Percentiles rank a stretch among this genome's conserved stretches.
These are phyloP conservation scores for Wallacemonas rigidus DNA, from an alignment of 208 protist species.

Conservation along the genomic window DNA sequence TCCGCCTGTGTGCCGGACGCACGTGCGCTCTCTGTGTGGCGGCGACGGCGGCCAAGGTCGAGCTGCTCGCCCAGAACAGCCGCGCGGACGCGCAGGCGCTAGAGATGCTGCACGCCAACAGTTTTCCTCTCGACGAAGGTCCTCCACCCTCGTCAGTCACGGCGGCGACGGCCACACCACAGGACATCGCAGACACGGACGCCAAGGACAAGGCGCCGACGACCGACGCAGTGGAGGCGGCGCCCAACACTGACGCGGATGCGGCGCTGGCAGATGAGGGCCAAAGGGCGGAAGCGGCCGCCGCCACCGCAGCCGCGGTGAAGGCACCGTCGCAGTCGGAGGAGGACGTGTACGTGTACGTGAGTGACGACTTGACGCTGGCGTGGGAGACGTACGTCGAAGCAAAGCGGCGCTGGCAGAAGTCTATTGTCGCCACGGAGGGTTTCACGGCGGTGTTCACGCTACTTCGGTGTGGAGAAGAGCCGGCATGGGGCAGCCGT, in stretches of 20 bases:
- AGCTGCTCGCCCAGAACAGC: conserved; percentile 24
- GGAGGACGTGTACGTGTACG: conserved; percentile 34
- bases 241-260: neutral
- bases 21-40: conserved; percentile 49
- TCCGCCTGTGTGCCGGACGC: conserved; percentile 30
- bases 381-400: conserved; percentile 52
- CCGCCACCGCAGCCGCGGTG: neutral
- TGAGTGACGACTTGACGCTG: conserved; percentile 48
- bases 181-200: neutral
- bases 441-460: conserved; percentile 60
- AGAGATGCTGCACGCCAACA: conserved; percentile 17
- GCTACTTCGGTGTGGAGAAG: conserved; percentile 22
- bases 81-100: conserved; percentile 44
- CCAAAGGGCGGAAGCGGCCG: neutral
- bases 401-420: conserved; percentile 27
- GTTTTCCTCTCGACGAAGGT: conserved; percentile 1
- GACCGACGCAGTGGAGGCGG: neutral
- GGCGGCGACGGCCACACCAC: neutral
- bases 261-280: neutral
- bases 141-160: conserved; percentile 6
- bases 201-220: neutral
- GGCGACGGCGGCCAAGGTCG: conserved; percentile 41
- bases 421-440: conserved; percentile 36
- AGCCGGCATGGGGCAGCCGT: neutral
- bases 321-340: neutral